Evolutionary conservation across 768 basidiomycete genomes (phyloP).

Genomic region (Amanita fuliginea): DNA sequence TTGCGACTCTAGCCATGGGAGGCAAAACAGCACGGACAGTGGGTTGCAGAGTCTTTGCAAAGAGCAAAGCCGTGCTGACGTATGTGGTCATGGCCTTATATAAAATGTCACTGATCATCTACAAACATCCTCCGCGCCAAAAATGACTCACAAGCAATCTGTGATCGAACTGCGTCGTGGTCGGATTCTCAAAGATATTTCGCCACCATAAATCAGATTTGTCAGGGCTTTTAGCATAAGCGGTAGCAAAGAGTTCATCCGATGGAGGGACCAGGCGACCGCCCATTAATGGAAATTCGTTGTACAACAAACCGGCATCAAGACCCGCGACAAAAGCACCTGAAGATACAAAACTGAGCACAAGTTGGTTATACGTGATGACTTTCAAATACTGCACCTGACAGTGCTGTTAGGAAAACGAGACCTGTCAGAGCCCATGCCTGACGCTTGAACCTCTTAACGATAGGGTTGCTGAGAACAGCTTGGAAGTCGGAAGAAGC

Average conservation of each 20-base stretch:
- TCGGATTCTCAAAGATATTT: constrained; percentile 95
- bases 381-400: constrained; percentile 41
- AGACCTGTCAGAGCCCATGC: constrained; percentile 60
- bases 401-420: constrained; percentile 86
- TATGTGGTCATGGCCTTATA: constrained; percentile 80
- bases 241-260: constrained; percentile 69
- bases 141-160: constrained; percentile 63
- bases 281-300: constrained; percentile 97
- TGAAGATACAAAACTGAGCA: constrained; percentile 17
- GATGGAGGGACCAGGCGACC: constrained; percentile 72
- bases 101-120: background rate
- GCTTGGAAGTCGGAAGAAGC: constrained; percentile 26
- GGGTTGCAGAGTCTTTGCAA: constrained; percentile 41
- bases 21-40: constrained; percentile 56
- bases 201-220: constrained; percentile 86
- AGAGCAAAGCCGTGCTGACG: constrained; percentile 52
- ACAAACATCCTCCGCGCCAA: background rate
- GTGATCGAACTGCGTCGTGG: constrained; percentile 96
- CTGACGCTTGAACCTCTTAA: constrained; percentile 46
- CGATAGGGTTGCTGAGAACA: constrained; percentile 42
- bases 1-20: constrained; percentile 41
- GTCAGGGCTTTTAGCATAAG: constrained; percentile 62
- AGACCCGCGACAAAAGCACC: constrained; percentile 98
- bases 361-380: constrained; percentile 1
- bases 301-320: constrained; percentile 95